Conservation (phyloP, 2,329 filamentous ascomycete species). For the Cordyceps tenuipes region DNA sequence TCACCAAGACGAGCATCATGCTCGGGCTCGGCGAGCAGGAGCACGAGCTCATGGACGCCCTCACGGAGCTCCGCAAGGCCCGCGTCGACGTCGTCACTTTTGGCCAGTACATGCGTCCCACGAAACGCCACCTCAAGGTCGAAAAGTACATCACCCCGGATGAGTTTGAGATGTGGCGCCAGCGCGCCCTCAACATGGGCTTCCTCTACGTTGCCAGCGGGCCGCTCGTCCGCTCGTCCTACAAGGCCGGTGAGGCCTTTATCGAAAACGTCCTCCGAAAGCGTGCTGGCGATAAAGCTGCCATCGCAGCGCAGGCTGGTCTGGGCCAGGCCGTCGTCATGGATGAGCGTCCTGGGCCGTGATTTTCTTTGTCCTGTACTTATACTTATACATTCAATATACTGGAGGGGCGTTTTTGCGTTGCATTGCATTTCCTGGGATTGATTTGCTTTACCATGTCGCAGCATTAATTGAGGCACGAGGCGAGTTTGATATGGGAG, state of each 20-base stretch:
- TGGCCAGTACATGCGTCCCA: constrained; percentile 99
- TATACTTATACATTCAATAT: constrained; percentile 1
- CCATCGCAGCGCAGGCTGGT: constrained; percentile 22
- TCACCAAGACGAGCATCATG: constrained; percentile 99
- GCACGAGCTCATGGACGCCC: constrained; percentile 69
- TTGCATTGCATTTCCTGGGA: not conserved
- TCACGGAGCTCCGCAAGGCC: constrained; percentile 70
- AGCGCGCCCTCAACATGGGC: constrained; percentile 84
- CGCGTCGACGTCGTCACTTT: constrained; percentile 95
- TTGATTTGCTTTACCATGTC: not conserved
- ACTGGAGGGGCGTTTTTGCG: not conserved
- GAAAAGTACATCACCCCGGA: constrained; percentile 90
- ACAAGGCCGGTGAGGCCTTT: constrained; percentile 97
- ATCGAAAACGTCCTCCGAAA: constrained; percentile 97
- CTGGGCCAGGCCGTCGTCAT: constrained; percentile 33
- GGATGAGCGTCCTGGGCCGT: constrained; percentile 19
- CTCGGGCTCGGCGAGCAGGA: constrained; percentile 89
- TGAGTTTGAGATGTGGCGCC: constrained; percentile 84
- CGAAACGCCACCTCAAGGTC: constrained; percentile 95
- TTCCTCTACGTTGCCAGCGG: constrained; percentile 96
- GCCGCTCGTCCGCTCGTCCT: constrained; percentile 85
- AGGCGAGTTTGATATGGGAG: too few relatives aligned
- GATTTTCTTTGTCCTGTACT: not conserved
- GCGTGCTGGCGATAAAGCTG: constrained; percentile 44
- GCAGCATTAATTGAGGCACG: too few relatives aligned